Base-by-base conservation (phyloP, 2,329 filamentous ascomycete genomes). In the Aureobasidium sp. region DNA sequence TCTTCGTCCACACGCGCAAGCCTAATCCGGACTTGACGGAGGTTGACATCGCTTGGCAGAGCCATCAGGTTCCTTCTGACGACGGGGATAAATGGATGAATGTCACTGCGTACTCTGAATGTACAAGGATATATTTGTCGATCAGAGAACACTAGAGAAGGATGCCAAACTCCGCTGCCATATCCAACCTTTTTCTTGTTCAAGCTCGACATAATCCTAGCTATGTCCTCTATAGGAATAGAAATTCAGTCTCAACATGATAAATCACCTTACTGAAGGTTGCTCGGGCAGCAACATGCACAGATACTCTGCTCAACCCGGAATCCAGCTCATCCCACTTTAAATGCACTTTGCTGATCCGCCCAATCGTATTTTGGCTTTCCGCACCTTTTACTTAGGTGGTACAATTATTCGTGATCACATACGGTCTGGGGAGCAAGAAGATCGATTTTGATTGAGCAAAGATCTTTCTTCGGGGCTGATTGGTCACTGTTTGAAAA, bases 381-480 rank as follows among this genome's bases (percentile, higher is more conserved):
- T 58, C 31, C 55, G 55, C 34, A 58, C 55, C 55, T 47, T 58
- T 58, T 58, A 22, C 41, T 58, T 9, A 29, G 29, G 55, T 58
- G 20, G 42, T 48, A 47, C 55, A 48, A 36, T 15, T 37, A 42
- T 34, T 15, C 25, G 27, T 44, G 27, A 31, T 27, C 17, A 29
- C 5, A 6, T 29, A 29, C 3, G 8, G 12, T 37, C 52, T 44
- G 27, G n/a, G 12, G 17, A 57, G 34, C 14, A 45, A 42, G 22
- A 17, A 25, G n/a, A 45, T 36, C 41, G 53, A 57, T 57, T 48
- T 34, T 9, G 29, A 29, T 29, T n/a, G 7, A 57, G 39, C 31
- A 20, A 45, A 36, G n/a, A n/a, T 20, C 14, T 9, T 6, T 57
- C 53, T 57, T 41, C 29, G 29, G 39, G 39, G 39, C 25, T 57